These are phyloP conservation scores for Yamadazyma mexicana DNA, from an alignment of 1,139 yeast genomes.

Conservation along the genomic window DNA sequence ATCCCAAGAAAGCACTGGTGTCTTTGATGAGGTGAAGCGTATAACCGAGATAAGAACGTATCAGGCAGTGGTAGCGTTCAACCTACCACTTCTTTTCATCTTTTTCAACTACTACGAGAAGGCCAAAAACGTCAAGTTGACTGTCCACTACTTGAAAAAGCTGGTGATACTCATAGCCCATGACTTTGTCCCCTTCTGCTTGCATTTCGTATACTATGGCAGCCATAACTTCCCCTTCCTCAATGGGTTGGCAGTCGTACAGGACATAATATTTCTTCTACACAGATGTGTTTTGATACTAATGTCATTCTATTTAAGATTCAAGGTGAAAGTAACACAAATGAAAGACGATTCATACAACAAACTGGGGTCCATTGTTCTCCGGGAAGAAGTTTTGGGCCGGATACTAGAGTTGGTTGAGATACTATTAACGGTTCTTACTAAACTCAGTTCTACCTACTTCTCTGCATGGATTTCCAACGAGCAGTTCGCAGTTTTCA, in stretches of 20 bases:
- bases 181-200: slow-evolving; percentile 34
- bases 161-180: slow-evolving; percentile 22
- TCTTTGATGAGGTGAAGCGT: slow-evolving; percentile 2
- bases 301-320: slow-evolving; percentile 9
- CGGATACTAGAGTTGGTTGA: slow-evolving; percentile 18
- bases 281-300: not conserved
- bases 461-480: slow-evolving; percentile 45
- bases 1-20: slow-evolving; percentile 1
- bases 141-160: slow-evolving; percentile 33
- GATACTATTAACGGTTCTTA: slow-evolving; percentile 23
- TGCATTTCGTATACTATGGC: slow-evolving; percentile 29
- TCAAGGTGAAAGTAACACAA: slow-evolving; percentile 4
- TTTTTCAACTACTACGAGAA: slow-evolving; percentile 31
- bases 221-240: slow-evolving; percentile 33
- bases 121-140: slow-evolving; percentile 20
- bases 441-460: slow-evolving; percentile 34
- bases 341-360: not conserved
- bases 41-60: slow-evolving; percentile 9
- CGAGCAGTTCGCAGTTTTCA: slow-evolving; percentile 28
- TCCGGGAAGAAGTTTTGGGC: not conserved
- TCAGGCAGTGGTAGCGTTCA: slow-evolving; percentile 20
- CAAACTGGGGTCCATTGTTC: not conserved
- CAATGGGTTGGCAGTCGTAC: slow-evolving; percentile 28
- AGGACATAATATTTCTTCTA: slow-evolving; percentile 5
- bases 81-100: slow-evolving; percentile 24